Evolutionary conservation across 1,284 basidiomycete species (phyloP), one percentile per base, ranked within the genome.

Genomic region (Fomitopsis pinicola): DNA sequence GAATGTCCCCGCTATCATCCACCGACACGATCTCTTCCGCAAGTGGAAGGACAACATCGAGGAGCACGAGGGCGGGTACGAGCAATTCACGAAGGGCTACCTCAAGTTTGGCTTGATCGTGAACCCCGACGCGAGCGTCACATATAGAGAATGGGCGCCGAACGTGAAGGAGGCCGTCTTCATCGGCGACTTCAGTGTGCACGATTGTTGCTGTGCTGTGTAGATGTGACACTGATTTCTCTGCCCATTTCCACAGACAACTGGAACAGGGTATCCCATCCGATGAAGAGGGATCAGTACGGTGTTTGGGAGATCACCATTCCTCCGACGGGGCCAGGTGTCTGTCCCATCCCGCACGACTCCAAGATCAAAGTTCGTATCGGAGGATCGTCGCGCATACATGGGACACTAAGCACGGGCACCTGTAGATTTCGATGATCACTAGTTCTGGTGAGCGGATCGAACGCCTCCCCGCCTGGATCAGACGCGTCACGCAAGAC

Each of bases 81-180:
- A 95, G 59, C 78, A 80, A 8, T 99, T 98, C 75, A 90, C 93
- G 3, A 86, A 88, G 71, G 94, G 95, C 14, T 97, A 95, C 77
- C 81, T 89, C 66, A 86, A 85, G 65, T 93, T 92, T 78, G 97
- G 97, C 42, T 81, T 99, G 67, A 89, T 91, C 60, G 82, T 94
- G 45, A 80, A 82, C 54, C 72, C 77, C 26, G 83, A 91, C 60
- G 88, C 88, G 56, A 82, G 89, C 35, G 85, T 98, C 42, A 78
- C 84, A 8, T 99, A 98, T 74, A 82, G 92, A 69, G 97, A 99
- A 73, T 99, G 97, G 97, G 97, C 97, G 6, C 95, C 97, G 0
- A 94, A 93, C 68, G 96, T 90, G 14, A 78, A 74, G 53, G 87
- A 90, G 69, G 97, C 96, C 1, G 83, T 80, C 68, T 78, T 99